Percentiles rank a stretch among this genome's conserved stretches.
phyloP scores from a whole-genome alignment of 1,139 yeast species.

The Pichia sp. region DNA sequence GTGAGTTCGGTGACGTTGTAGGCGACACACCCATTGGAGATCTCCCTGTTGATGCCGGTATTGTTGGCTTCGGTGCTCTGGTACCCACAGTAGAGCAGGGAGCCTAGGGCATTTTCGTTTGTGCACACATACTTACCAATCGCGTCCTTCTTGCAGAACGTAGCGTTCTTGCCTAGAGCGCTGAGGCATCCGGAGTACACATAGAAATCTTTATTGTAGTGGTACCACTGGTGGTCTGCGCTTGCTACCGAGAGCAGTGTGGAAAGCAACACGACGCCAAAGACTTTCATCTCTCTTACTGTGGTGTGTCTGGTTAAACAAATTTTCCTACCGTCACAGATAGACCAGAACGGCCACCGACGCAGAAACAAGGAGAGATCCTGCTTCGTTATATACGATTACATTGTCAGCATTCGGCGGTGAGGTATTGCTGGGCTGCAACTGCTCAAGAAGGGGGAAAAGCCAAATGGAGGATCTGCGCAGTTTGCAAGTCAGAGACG shows the following conservation, averaged over 20 bases:
- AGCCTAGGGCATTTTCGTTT: slow-evolving; percentile 17
- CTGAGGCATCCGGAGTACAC: slow-evolving; percentile 32
- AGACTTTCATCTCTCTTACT: slow-evolving; percentile 20
- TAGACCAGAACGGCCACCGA: too few species aligned
- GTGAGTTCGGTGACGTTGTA: neutral
- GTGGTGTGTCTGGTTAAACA: neutral
- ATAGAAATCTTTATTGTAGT: slow-evolving; percentile 19
- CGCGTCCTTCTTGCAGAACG: slow-evolving; percentile 26
- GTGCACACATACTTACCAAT: slow-evolving; percentile 29
- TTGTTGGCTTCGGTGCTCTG: neutral
- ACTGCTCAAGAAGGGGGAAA: too few species aligned
- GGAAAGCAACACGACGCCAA: neutral
- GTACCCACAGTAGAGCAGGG: slow-evolving; percentile 14
- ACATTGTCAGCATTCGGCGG: too few species aligned
- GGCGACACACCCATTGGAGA: neutral
- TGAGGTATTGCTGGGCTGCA: too few species aligned
- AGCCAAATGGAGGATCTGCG: too few species aligned
- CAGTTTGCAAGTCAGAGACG: too few species aligned
- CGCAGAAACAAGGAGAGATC: too few species aligned
- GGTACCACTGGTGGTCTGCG: slow-evolving; percentile 13
- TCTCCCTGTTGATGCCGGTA: neutral
- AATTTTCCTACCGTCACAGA: too few species aligned
- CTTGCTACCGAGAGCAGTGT: neutral
- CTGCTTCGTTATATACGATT: too few species aligned
- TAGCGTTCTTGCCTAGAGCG: slow-evolving; percentile 32